Evolutionary conservation across 805 yeast species (phyloP), one percentile per base, ranked within the genome.

Genomic region (Ogataea trehaloabstinens): DNA sequence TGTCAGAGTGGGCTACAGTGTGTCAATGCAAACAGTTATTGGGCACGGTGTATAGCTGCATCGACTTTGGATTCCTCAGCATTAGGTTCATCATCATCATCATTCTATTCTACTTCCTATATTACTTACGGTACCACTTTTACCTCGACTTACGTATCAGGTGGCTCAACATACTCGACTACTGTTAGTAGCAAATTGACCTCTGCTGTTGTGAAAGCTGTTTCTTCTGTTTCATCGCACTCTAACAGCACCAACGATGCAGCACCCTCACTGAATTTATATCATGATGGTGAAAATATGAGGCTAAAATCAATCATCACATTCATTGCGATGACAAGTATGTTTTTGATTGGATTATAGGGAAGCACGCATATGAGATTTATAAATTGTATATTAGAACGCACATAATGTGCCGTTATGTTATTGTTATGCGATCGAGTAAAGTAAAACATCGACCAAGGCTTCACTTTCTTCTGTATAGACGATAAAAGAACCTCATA

Each of bases 401-500:
- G 11, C 25, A n/a, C n/a, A n/a, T n/a, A n/a, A n/a, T n/a, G n/a
- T n/a, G n/a, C n/a, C n/a, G n/a, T n/a, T n/a, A n/a, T n/a, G n/a
- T n/a, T n/a, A n/a, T n/a, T n/a, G n/a, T n/a, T n/a, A n/a, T n/a
- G n/a, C n/a, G n/a, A n/a, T n/a, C n/a, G n/a, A n/a, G 25, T 22
- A 8, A 22, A 8, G 25, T 8, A 22, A 8, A 8, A 8, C 12
- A 12, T 12, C 12, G 25, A 22, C 8, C 12, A 22, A 12, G 11
- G 12, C 30, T 27, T 15, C 17, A 27, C n/a, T 27, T 32, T 31
- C 76, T 80, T 51, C 74, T 68, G 63, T 86, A 88, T 33, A 88
- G 63, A 51, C 95, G 70, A 58, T 82, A 80, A 58, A 88, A 87
- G 58, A 85, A 85, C 44, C 96, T 72, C 95, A 87, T 87, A 56